Conservation (phyloP, 306 rosid species). For the Cicer pinnatifidum region DNA sequence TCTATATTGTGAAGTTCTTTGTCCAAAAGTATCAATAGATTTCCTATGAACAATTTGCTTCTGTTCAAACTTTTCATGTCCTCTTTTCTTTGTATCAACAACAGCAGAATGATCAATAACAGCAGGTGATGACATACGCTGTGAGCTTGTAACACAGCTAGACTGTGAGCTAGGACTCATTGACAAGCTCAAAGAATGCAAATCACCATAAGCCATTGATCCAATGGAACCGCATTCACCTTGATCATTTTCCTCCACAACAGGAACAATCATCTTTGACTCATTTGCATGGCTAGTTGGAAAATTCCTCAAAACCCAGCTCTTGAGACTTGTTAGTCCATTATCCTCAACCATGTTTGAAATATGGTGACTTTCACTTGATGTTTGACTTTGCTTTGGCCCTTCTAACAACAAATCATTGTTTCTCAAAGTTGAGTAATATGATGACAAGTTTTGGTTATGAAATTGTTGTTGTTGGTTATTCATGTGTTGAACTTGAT, state of each 20-base stretch:
- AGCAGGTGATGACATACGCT: constrained; percentile 52
- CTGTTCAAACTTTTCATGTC: constrained; percentile 62
- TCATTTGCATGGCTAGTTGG: constrained; percentile 45
- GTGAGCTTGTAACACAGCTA: constrained; percentile 73
- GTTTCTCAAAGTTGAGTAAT: constrained; percentile 51
- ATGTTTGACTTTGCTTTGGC: constrained; percentile 50
- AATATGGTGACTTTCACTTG: constrained; percentile 52
- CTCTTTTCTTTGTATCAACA: constrained; percentile 79
- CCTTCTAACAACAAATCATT: constrained; percentile 54
- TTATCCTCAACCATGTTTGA: constrained; percentile 45
- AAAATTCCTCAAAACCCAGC: constrained; percentile 60
- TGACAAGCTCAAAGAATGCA: constrained; percentile 73
- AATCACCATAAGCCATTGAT: constrained; percentile 66
- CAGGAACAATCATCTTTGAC: constrained; percentile 56
- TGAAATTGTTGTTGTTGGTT: constrained; percentile 46
- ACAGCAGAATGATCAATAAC: constrained; percentile 50
- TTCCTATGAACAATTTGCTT: constrained; percentile 83
- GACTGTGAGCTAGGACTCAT: constrained; percentile 91
- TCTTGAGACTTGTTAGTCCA: constrained; percentile 50
- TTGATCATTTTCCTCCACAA: constrained; percentile 57
- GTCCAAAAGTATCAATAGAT: constrained; percentile 90
- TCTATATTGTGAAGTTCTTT: constrained; percentile 88
- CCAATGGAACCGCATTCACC: constrained; percentile 62
- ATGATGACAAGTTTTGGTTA: constrained; percentile 51
- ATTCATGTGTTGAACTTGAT: constrained; percentile 48